Conservation (phyloP, 1,284 basidiomycete genomes). For the Apiotrichum brassicae region DNA sequence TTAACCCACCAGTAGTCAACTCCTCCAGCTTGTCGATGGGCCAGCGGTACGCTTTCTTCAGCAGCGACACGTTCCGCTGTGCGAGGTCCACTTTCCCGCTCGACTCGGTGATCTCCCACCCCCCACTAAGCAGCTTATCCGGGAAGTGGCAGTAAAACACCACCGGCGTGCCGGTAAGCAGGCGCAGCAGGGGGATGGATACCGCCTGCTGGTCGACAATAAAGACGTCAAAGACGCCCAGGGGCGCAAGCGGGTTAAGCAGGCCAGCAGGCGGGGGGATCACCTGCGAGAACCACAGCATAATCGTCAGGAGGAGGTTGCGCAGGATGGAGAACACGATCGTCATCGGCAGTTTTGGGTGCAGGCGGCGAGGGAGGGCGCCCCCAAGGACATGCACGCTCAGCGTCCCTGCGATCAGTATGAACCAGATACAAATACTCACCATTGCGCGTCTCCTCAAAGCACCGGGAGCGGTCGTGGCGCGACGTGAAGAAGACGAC, state of each 20-base stretch:
- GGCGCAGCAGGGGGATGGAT: slow-evolving; percentile 74
- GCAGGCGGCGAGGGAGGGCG: slow-evolving; percentile 71
- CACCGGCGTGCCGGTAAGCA: slow-evolving; percentile 63
- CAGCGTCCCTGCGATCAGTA: slow-evolving; percentile 61
- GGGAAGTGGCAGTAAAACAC: slow-evolving; percentile 99
- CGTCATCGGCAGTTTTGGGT: slow-evolving; percentile 62
- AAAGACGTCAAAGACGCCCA: slow-evolving; percentile 66
- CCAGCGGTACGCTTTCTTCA: slow-evolving; percentile 71
- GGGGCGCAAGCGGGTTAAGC: slow-evolving; percentile 36
- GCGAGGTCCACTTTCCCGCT: slow-evolving; percentile 57
- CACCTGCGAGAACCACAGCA: slow-evolving; percentile 54
- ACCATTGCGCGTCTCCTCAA: slow-evolving; percentile 87
- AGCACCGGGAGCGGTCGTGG: slow-evolving; percentile 76
- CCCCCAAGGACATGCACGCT: slow-evolving; percentile 68
- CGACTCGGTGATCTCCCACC: slow-evolving; percentile 37
- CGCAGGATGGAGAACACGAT: slow-evolving; percentile 83
- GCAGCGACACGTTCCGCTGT: slow-evolving; percentile 51
- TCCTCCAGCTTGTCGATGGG: slow-evolving; percentile 92
- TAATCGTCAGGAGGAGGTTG: slow-evolving; percentile 69
- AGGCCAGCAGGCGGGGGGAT: slow-evolving; percentile 31
- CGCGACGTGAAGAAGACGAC: slow-evolving; percentile 94
- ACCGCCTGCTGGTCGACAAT: slow-evolving; percentile 93
- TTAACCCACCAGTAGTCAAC: slow-evolving; percentile 67
- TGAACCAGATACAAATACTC: slow-evolving; percentile 12
- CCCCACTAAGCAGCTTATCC: slow-evolving; percentile 70